Percentiles rank a stretch among this genome's conserved stretches.
These are phyloP conservation scores for Metschnikowia matae DNA, from an alignment of 805 yeast genomes.

Conservation along the genomic window DNA sequence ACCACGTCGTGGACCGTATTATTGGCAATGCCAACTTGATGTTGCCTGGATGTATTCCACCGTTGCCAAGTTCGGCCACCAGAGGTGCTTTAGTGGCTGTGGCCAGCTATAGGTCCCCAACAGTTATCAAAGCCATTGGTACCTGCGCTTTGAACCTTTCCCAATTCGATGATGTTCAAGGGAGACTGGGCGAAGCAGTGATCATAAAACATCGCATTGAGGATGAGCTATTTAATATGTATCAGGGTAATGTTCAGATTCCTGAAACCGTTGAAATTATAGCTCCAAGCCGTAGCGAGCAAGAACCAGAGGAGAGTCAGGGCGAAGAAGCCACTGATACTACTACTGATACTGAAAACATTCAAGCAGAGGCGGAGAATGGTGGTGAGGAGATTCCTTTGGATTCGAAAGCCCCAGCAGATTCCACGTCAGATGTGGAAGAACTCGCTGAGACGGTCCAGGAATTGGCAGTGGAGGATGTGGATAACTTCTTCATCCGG, in stretches of 20 bases:
- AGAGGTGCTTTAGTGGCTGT: constrained; percentile 68
- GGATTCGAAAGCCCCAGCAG: not conserved
- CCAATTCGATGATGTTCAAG: constrained; percentile 45
- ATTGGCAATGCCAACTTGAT: constrained; percentile 76
- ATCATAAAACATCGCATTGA: constrained; percentile 60
- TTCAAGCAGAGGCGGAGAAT: not conserved
- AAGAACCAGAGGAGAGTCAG: constrained; percentile 1
- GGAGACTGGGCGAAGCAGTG: constrained; percentile 76
- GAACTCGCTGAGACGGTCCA: constrained; percentile 33
- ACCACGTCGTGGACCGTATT: constrained; percentile 66
- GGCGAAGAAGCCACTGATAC: not conserved
- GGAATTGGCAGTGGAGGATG: constrained; percentile 52
- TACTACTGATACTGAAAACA: not conserved
- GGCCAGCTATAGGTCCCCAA: constrained; percentile 56
- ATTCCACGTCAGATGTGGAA: not conserved
- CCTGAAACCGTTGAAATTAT: constrained; percentile 22
- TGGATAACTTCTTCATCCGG: constrained; percentile 70
- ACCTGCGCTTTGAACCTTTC: constrained; percentile 47
- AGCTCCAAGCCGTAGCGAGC: not conserved
- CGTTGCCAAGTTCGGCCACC: constrained; percentile 47
- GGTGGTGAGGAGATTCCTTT: not conserved
- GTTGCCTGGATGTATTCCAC: constrained; percentile 67
- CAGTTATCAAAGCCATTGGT: constrained; percentile 72
- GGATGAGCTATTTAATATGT: constrained; percentile 58
- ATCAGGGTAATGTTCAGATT: constrained; percentile 40